Evolutionary conservation across 2,329 filamentous ascomycete species (phyloP), one percentile per base, ranked within the genome.

Genomic region (Penicillium verrucosum): DNA sequence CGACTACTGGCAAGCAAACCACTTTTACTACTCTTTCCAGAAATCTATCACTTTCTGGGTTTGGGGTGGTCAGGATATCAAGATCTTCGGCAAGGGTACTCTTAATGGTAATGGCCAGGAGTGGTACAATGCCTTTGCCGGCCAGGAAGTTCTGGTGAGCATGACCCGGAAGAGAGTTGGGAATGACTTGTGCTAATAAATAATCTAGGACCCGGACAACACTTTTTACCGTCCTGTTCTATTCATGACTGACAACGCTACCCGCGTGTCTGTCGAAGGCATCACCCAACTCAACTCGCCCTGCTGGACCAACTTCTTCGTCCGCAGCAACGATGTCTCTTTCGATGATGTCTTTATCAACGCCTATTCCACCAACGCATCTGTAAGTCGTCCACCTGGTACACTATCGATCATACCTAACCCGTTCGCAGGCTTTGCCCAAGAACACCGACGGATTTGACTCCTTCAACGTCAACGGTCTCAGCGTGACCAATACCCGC

Each of bases 371-470:
- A 80, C 73, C 16, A 81, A 79, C 54, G 70, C 65, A 44, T 73
- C 77, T 23, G 73, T 68, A 60, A 34, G 60, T 59, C 25, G 27
- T 21, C 1, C 10, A 46, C 14, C 25, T 48, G 38, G 29, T 32
- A 14, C n/a, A 16, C 18, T 5, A 21, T 10, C 7, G 45, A 30
- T 21, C 3, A 8, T 18, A 10, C 36, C 46, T 58, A 21, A 58
- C 5, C 3, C 2, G 1, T 14, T 10, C 66, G 74, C 8, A 69
- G 69, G 70, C 74, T 1, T 72, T 80, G 1, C 81, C 84, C 5
- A 83, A 84, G 65, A 86, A 87, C 68, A 85, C 82, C 0, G 84
- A 87, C 59, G 85, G 85, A 41, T 85, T 85, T 68, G 84, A 87
- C 71, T 81, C 82, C 0, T 74, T 82, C 52, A 85, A 85, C 52